These are phyloP conservation scores for Colletotrichum euphorbiae DNA, from an alignment of 2,329 filamentous ascomycete species.

Conservation along the genomic window DNA sequence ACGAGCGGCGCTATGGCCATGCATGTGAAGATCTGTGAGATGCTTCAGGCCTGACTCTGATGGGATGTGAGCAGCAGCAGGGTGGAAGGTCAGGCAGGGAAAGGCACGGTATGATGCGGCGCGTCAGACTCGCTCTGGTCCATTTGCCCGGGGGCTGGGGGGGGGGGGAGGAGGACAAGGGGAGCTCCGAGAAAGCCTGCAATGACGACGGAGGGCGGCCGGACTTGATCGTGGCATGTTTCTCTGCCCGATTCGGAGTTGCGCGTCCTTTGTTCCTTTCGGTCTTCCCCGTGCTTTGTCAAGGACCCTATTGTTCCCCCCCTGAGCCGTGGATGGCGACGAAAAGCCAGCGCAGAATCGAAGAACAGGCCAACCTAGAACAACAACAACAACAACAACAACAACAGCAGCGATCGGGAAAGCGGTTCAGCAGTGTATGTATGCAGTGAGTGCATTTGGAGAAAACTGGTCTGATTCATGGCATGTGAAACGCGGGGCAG, in stretches of 20 bases:
- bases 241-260: conserved; percentile 4
- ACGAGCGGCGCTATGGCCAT: conserved; percentile 35
- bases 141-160: no score
- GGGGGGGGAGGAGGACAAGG: not conserved
- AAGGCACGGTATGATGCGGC: not conserved
- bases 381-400: no score
- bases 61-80: not conserved
- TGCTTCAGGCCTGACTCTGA: conserved; percentile 20
- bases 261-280: not conserved
- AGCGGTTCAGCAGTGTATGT: no score
- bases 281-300: no score
- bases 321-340: no score
- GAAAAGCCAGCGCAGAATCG: no score
- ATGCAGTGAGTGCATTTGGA: not conserved
- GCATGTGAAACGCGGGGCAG: conserved; percentile 31
- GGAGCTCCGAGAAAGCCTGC: conserved; percentile 7
- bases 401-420: no score
- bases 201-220: conserved; percentile 13
- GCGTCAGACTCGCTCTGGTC: not conserved
- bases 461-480: conserved; percentile 12
- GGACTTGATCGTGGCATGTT: not conserved
- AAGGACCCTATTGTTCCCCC: no score
- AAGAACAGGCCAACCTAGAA: not conserved
- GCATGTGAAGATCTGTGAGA: conserved; percentile 27
- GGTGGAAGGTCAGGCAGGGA: not conserved